Percentiles rank a stretch among this genome's conserved stretches.
phyloP scores from a whole-genome alignment of 179 eudicot genomes.

The Sideroxylon spinosum region DNA sequence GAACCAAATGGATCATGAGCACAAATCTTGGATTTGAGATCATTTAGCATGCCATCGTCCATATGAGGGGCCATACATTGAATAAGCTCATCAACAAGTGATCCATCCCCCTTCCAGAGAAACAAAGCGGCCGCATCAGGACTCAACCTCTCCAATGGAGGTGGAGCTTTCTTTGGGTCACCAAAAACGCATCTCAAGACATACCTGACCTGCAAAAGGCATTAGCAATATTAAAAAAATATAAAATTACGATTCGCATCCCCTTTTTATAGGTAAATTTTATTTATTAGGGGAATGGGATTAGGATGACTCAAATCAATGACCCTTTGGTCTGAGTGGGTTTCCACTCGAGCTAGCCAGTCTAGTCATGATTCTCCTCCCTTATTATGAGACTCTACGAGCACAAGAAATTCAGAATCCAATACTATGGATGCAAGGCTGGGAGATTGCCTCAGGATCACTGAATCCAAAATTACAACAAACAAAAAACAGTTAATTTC shows the following conservation, averaged over 20 bases:
- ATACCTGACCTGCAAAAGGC: constrained; percentile 70
- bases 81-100: constrained; percentile 75
- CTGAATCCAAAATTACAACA: neutral
- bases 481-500: neutral
- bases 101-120: constrained; percentile 87
- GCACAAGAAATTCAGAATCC: constrained; percentile 2
- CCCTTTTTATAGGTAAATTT: neutral
- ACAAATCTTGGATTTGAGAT: constrained; percentile 60
- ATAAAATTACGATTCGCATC: neutral
- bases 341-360: too few relatives aligned
- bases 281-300: too few relatives aligned
- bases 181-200: constrained; percentile 88
- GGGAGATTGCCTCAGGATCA: neutral
- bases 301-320: too few relatives aligned
- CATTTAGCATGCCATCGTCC: constrained; percentile 52
- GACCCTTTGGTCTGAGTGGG: too few relatives aligned
- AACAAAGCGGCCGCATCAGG: constrained; percentile 65
- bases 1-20: constrained; percentile 77
- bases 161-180: constrained; percentile 95
- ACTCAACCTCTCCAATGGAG: constrained; percentile 80
- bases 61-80: constrained; percentile 70
- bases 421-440: neutral
- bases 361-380: neutral
- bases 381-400: neutral
- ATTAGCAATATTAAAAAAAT: constrained; percentile 7